Conservation (phyloP, 2,329 filamentous ascomycete genomes). For the Trichoderma sp. region DNA sequence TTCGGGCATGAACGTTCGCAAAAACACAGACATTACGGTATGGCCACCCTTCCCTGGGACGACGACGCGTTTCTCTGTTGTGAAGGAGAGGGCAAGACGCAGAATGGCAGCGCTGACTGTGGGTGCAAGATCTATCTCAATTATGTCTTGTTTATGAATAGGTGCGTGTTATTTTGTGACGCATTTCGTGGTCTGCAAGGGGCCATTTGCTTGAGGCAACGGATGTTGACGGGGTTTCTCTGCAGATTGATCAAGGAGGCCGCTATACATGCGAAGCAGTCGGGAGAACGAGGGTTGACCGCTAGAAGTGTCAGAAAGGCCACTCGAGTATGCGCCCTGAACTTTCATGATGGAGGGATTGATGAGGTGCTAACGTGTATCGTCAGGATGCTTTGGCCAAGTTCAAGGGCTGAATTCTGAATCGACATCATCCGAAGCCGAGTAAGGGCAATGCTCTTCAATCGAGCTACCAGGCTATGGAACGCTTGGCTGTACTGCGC, state of each 20-base stretch:
- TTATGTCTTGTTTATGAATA: conserved; percentile 79
- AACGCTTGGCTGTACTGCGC: background rate
- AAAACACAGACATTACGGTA: conserved; percentile 84
- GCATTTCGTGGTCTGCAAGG: background rate
- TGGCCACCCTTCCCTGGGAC: background rate
- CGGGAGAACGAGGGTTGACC: conserved; percentile 73
- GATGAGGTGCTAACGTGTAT: background rate
- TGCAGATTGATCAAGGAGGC: conserved; percentile 77
- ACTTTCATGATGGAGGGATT: background rate
- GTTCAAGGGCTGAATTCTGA: conserved; percentile 61
- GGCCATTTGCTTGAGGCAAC: background rate
- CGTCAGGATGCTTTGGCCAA: conserved; percentile 64
- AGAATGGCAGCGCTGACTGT: conserved; percentile 34
- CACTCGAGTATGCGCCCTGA: conserved; percentile 61
- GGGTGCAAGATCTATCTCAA: conserved; percentile 76
- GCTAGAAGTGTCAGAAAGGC: conserved; percentile 76
- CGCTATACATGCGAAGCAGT: conserved; percentile 71
- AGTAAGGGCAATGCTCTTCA: background rate
- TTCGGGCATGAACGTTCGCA: conserved; percentile 76
- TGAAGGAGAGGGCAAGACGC: too few relatives aligned
- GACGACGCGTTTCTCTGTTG: background rate
- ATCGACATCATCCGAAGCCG: background rate
- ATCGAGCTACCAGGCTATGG: background rate
- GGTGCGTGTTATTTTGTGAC: conserved; percentile 43
- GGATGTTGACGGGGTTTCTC: background rate